A percentile compares a stretch with the other conserved stretches of the same genome.
Conservation (phyloP, 805 yeast genomes). For the Wickerhamomyces pijperi region DNA sequence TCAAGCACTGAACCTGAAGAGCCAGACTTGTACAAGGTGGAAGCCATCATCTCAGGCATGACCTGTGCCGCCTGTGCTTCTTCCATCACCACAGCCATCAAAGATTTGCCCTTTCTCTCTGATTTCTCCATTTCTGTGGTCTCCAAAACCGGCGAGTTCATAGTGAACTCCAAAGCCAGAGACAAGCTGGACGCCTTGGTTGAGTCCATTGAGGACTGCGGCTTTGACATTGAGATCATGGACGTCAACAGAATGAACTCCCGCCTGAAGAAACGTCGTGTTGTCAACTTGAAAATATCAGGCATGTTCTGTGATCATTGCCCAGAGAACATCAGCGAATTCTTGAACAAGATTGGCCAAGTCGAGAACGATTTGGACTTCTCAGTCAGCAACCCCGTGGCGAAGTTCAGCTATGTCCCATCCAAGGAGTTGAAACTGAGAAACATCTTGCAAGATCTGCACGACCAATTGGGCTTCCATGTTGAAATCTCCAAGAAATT, state of each 20-base stretch:
- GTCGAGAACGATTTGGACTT: constrained; percentile 46
- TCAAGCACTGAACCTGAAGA: not conserved
- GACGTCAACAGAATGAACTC: constrained; percentile 32
- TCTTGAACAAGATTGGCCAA: constrained; percentile 41
- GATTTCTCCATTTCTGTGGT: constrained; percentile 46
- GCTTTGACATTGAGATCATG: constrained; percentile 49
- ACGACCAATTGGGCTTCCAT: constrained; percentile 33
- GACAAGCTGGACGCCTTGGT: constrained; percentile 29
- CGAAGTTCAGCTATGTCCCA: constrained; percentile 59
- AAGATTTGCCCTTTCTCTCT: constrained; percentile 38
- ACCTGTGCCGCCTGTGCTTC: constrained; percentile 64
- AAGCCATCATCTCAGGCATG: constrained; percentile 62
- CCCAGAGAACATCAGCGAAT: constrained; percentile 42
- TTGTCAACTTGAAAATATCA: constrained; percentile 41
- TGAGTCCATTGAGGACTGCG: constrained; percentile 50
- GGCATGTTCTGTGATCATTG: constrained; percentile 70
- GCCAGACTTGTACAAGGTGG: constrained; percentile 35
- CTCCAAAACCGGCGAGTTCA: constrained; percentile 52
- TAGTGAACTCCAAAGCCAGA: constrained; percentile 32
- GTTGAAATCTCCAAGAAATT: constrained; percentile 42
- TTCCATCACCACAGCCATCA: constrained; percentile 37
- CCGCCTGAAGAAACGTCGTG: constrained; percentile 39
- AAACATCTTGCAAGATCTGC: constrained; percentile 37
- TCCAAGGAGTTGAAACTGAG: constrained; percentile 41
- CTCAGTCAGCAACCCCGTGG: constrained; percentile 42